A percentile compares a stretch with the other conserved stretches of the same genome.
phyloP scores from a whole-genome alignment of 306 rosid genomes.

The Lathyrus oleraceus region DNA sequence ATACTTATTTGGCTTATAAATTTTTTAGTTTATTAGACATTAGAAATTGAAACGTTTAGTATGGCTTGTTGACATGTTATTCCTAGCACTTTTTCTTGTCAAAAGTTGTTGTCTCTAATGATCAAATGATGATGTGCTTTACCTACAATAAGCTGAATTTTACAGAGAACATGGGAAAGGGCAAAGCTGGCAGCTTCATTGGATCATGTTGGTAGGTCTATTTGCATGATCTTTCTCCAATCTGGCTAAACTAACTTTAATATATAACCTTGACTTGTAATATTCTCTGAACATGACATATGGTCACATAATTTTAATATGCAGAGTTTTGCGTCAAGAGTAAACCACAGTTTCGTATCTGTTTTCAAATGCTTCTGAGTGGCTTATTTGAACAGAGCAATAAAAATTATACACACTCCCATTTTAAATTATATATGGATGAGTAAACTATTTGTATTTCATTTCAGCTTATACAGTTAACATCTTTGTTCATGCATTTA shows the following conservation, averaged over 20 bases:
- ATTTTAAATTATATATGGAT: constrained; percentile 16
- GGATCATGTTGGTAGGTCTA: constrained; percentile 82
- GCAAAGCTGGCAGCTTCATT: constrained; percentile 78
- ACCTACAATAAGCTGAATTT: constrained; percentile 20
- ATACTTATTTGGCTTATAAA: neutral
- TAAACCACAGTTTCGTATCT: constrained; percentile 8
- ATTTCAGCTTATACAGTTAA: constrained; percentile 1
- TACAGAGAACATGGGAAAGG: constrained; percentile 98
- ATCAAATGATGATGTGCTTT: constrained; percentile 15
- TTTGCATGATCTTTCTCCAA: constrained; percentile 28
- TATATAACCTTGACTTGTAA: constrained; percentile 17
- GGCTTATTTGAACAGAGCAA: constrained; percentile 3
- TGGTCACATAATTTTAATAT: neutral
- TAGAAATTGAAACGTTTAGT: neutral
- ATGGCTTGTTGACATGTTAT: constrained; percentile 1
- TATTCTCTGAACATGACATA: constrained; percentile 17
- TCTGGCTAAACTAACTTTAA: constrained; percentile 22
- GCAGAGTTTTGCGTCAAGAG: constrained; percentile 15
- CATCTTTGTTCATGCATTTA: constrained; percentile 10
- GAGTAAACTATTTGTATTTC: constrained; percentile 9
- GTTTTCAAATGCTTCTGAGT: constrained; percentile 30
- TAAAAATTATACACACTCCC: neutral
- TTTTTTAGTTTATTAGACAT: neutral
- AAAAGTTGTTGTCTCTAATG: neutral
- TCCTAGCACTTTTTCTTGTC: neutral